Base-by-base conservation (phyloP, 208 protist species). In the Acanthamoeba triangularis region DNA sequence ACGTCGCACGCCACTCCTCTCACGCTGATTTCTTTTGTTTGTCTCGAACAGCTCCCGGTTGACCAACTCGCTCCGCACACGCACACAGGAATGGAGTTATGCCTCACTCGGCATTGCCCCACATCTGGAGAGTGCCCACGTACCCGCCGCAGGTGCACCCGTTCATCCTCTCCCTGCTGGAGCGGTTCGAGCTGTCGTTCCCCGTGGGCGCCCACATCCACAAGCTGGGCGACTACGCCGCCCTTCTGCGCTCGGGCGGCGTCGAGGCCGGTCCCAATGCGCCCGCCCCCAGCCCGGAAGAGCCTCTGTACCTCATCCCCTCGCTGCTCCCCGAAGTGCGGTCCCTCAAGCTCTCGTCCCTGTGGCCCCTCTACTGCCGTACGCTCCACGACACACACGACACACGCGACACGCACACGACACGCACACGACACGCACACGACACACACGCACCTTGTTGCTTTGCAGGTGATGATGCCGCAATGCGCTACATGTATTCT, bases 111-210 rank as follows among this genome's bases (percentile, higher is more conserved):
- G 72, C 67, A 10, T 20, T 95, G 74, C 69, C 63, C 1, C 91
- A 87, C 0, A 95, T 95, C 25, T 95, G 91, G 91, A 80, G 28
- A 33, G 13, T 16, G 33, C 91, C 91, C 6, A 8, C 28, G 2
- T 95, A 47, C 13, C 91, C 91, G 14, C 25, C 33, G 49, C 13
- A 59, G 6, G 18, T 95, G 18, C 69, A 95, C 35, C 69, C 69
- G 6, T 95, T 95, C 91, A 23, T 95, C 13, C 74, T 95, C 0
- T 87, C 91, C 30, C 74, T 95, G 14, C 52, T 95, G 3, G 91
- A 95, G 30, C 35, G 72, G 3, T 95, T 95, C 37, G 91, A 95
- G 52, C 8, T 95, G 8, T 44, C 69, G 7, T 95, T 95, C 41
- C 63, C 63, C 20, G 59, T 95, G 16, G 23, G 23, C 44, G 35